A percentile compares a stretch with the other conserved stretches of the same genome.
Evolutionary conservation across 169 alveolate genomes (phyloP).

Genomic region (Theileria sp.): DNA sequence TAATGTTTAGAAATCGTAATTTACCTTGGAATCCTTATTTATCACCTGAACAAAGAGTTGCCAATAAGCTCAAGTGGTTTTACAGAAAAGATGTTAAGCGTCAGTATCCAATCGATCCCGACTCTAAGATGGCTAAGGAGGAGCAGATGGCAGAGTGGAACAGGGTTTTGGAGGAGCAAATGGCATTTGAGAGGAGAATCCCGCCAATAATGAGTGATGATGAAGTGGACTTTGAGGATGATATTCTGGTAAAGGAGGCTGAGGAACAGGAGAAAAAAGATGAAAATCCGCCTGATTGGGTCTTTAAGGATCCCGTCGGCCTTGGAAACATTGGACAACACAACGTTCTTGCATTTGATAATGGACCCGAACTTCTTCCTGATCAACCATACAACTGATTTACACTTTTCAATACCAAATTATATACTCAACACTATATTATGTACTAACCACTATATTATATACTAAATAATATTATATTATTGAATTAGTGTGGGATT

Average conservation of each 20-base stretch:
- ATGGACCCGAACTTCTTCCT: neutral
- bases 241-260: neutral
- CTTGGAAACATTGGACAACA: slow-evolving; percentile 52
- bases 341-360: slow-evolving; percentile 36
- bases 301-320: slow-evolving; percentile 66
- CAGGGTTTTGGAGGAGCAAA: slow-evolving; percentile 35
- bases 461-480: too few species aligned
- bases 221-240: slow-evolving; percentile 14
- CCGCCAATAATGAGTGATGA: slow-evolving; percentile 24
- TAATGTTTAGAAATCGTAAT: slow-evolving; percentile 69
- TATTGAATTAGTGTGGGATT: neutral
- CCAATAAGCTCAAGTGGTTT: slow-evolving; percentile 72
- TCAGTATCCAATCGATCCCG: slow-evolving; percentile 81
- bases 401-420: too few species aligned
- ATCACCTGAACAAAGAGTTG: slow-evolving; percentile 67
- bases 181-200: slow-evolving; percentile 22
- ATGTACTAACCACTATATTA: neutral
- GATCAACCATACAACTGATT: neutral
- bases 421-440: neutral
- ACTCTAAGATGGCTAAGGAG: slow-evolving; percentile 72
- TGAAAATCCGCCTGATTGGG: slow-evolving; percentile 59
- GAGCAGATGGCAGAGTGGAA: slow-evolving; percentile 65
- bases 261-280: slow-evolving; percentile 38
- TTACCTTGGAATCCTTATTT: slow-evolving; percentile 86
- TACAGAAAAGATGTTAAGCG: slow-evolving; percentile 79